Evolutionary conservation across 768 basidiomycete genomes (phyloP).

Genomic region (Auricularia auricula-judae): DNA sequence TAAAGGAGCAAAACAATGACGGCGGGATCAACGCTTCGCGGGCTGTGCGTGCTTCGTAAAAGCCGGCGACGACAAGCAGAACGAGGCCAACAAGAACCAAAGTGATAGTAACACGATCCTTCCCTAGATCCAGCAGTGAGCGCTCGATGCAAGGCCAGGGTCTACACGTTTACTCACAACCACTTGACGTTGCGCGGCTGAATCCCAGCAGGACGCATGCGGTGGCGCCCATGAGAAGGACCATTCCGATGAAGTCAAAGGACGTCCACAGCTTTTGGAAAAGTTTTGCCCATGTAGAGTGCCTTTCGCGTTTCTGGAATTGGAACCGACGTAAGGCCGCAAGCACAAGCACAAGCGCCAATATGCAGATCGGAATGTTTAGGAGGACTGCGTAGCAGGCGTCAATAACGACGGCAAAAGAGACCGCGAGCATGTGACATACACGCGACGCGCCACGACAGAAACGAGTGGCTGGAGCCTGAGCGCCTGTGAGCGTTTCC

Average conservation of each 20-base stretch:
- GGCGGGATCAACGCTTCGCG: slow-evolving; percentile 66
- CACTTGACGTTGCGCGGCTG: slow-evolving; percentile 55
- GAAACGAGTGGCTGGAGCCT: slow-evolving; percentile 4
- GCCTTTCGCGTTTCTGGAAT: slow-evolving; percentile 31
- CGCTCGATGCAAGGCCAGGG: background rate
- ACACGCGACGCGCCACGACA: slow-evolving; percentile 85
- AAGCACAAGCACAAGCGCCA: slow-evolving; percentile 45
- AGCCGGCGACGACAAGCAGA: slow-evolving; percentile 44
- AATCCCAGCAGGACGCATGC: slow-evolving; percentile 68
- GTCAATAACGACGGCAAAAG: slow-evolving; percentile 7
- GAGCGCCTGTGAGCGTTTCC: background rate
- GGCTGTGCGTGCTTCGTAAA: slow-evolving; percentile 57
- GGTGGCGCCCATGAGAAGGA: slow-evolving; percentile 66
- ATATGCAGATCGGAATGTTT: slow-evolving; percentile 64
- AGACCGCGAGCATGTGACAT: slow-evolving; percentile 22
- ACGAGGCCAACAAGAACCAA: slow-evolving; percentile 46
- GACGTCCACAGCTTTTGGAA: slow-evolving; percentile 42
- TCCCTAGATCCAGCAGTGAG: slow-evolving; percentile 35
- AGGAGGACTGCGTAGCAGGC: slow-evolving; percentile 51
- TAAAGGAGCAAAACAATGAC: slow-evolving; percentile 45
- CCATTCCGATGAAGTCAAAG: slow-evolving; percentile 73
- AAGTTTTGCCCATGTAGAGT: slow-evolving; percentile 23
- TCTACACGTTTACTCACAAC: slow-evolving; percentile 41
- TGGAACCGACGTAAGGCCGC: slow-evolving; percentile 50
- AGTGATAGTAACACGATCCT: slow-evolving; percentile 44